Conservation (phyloP, 768 basidiomycete species). For the Aureoboletus auriporus region DNA sequence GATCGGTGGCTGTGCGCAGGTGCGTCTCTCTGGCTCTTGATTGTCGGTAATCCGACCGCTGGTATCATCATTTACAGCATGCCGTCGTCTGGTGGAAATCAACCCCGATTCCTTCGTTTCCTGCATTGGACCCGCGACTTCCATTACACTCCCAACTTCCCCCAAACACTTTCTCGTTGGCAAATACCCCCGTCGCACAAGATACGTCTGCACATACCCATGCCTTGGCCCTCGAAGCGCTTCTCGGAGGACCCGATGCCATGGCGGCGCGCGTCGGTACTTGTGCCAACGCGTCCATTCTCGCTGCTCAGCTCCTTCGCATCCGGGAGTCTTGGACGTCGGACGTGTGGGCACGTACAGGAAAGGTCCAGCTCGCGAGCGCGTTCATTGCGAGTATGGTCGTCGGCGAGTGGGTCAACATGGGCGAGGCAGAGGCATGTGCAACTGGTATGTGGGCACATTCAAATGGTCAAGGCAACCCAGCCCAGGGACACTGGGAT, state of each 20-base stretch:
- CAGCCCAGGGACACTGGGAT: slow-evolving; percentile 65
- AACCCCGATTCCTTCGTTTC: slow-evolving; percentile 66
- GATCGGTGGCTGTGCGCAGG: slow-evolving; percentile 78
- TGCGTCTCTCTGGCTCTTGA: slow-evolving; percentile 24
- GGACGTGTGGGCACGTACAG: slow-evolving; percentile 77
- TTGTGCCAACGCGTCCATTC: slow-evolving; percentile 62
- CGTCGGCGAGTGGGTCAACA: slow-evolving; percentile 65
- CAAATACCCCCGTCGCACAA: slow-evolving; percentile 71
- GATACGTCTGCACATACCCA: slow-evolving; percentile 81
- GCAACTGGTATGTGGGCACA: slow-evolving; percentile 79
- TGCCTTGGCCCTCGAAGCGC: slow-evolving; percentile 68
- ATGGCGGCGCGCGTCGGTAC: slow-evolving; percentile 77
- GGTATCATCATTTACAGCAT: slow-evolving; percentile 35
- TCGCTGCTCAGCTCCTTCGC: slow-evolving; percentile 72
- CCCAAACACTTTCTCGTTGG: slow-evolving; percentile 61
- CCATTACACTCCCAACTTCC: slow-evolving; percentile 68
- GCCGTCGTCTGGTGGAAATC: slow-evolving; percentile 89
- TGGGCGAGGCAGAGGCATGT: slow-evolving; percentile 75
- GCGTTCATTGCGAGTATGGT: slow-evolving; percentile 70
- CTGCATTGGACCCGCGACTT: slow-evolving; percentile 66
- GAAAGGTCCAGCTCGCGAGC: slow-evolving; percentile 72
- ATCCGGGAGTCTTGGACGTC: slow-evolving; percentile 75
- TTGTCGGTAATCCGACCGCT: slow-evolving; percentile 5
- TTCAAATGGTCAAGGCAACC: slow-evolving; percentile 20
- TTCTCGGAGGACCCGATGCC: slow-evolving; percentile 72